phyloP scores from a whole-genome alignment of 805 yeast genomes.

The Yamadazyma scolyti region DNA sequence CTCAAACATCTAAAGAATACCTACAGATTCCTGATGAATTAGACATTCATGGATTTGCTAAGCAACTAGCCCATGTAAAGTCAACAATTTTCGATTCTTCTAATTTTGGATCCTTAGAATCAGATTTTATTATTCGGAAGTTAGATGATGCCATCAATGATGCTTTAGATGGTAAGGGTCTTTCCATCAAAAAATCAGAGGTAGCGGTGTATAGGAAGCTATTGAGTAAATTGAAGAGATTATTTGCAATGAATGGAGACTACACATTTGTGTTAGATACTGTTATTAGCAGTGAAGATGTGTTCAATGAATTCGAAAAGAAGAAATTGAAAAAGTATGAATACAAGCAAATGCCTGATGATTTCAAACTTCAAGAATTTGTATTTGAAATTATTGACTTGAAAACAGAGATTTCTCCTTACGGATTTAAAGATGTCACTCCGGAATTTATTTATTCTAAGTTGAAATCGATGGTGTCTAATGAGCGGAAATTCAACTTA shows the following conservation, averaged over 20 bases:
- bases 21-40: conserved; percentile 6
- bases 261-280: conserved; percentile 58
- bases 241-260: conserved; percentile 52
- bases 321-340: not conserved
- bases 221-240: conserved; percentile 35
- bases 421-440: conserved; percentile 14
- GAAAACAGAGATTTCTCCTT: conserved; percentile 8
- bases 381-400: conserved; percentile 24
- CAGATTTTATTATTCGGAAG: too few relatives aligned
- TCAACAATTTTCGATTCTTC: too few relatives aligned
- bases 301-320: conserved; percentile 42
- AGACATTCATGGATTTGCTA: conserved; percentile 4
- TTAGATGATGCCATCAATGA: too few relatives aligned
- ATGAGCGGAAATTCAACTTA: conserved; percentile 11
- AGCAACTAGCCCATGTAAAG: too few relatives aligned
- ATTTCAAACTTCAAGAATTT: conserved; percentile 30
- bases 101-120: too few relatives aligned
- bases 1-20: conserved; percentile 3
- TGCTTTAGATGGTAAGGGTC: too few relatives aligned
- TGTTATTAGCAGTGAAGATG: conserved; percentile 45
- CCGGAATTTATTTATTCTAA: conserved; percentile 2
- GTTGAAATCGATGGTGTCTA: conserved; percentile 13
- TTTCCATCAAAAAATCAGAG: too few relatives aligned
- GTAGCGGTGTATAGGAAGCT: too few relatives aligned
- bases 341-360: conserved; percentile 31